phyloP scores from a whole-genome alignment of 768 basidiomycete species.

The Xanthoconium purpureum region DNA sequence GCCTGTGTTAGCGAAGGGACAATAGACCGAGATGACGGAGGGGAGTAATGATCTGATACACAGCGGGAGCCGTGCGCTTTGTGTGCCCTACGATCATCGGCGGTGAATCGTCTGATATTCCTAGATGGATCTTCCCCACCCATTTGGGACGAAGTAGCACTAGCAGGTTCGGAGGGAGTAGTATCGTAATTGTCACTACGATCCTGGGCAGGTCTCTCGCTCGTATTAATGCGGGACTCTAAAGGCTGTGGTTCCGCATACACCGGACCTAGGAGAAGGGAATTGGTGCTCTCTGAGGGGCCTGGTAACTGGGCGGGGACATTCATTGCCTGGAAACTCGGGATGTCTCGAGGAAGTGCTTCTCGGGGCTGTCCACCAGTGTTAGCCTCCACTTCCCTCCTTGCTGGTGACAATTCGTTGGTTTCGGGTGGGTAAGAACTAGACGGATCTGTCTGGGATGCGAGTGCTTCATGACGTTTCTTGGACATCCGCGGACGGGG shows the following conservation, averaged over 20 bases:
- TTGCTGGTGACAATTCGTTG: not conserved
- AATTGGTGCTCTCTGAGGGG: conserved; percentile 3
- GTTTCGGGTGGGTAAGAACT: not conserved
- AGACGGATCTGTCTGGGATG: not conserved
- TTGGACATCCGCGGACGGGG: conserved; percentile 20
- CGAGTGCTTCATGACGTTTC: conserved; percentile 2
- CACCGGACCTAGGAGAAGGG: conserved; percentile 8
- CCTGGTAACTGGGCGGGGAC: conserved; percentile 1
- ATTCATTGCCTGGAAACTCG: conserved; percentile 11
- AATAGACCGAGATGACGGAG: conserved; percentile 3
- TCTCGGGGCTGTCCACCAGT: not conserved
- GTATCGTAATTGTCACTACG: not conserved
- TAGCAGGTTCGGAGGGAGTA: conserved; percentile 9
- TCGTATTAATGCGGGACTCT: not conserved
- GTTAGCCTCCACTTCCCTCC: not conserved
- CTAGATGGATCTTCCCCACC: conserved; percentile 10
- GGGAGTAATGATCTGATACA: conserved; percentile 9
- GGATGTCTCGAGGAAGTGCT: not conserved
- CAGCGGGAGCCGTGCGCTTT: conserved; percentile 1
- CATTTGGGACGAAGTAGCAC: not conserved
- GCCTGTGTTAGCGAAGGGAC: conserved; percentile 4
- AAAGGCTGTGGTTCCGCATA: conserved; percentile 7
- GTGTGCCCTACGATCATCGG: conserved; percentile 9
- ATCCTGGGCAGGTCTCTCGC: not conserved
- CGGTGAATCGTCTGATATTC: conserved; percentile 4